Evolutionary conservation across 192 early-diverging fungal species (phyloP), one percentile per base, ranked within the genome.

Genomic region (Coemansia sp.): DNA sequence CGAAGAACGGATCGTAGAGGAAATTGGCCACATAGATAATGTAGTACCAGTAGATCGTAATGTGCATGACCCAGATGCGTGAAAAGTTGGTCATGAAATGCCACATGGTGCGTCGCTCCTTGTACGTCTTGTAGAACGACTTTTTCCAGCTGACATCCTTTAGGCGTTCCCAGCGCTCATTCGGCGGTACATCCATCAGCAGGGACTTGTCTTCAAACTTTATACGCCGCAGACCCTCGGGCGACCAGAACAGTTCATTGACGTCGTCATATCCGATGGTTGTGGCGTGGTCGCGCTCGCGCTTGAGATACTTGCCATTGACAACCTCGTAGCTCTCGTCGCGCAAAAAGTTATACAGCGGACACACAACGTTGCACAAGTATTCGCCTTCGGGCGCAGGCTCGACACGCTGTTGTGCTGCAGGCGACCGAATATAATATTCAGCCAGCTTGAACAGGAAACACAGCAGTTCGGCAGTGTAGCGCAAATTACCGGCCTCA

Each of bases 11-110:
- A 60, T 82, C 82, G 74, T 90, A 90, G 19, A 92, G 41, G 58
- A 88, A 88, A 34, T 85, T 82, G 12, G 86, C 85, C 52, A 88
- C 86, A 41, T 85, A 88, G 64, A 85, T 85, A 22, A 90, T 90
- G 79, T 90, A 92, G 76, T 90, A 90, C 83, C 86, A 92, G 70
- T 88, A 92, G 9, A 87, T 69, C 2, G 85, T 83, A 41, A 94
- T 68, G 65, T 94, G 90, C 70, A 94, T 88, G 59, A 94, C 88
- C 92, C 92, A 94, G 24, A 92, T 83, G 24, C 92, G 90, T 28
- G 88, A 87, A 56, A 94, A 92, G 76, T 92, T 94, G 77, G 87
- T 86, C 65, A 88, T 84, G 23, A 90, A 73, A 83, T 94, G 92
- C 76, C 90, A 79, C 87, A 89, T 88, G 10, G 90, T 90, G 52